Conservation (phyloP, 202 grass and related monocot species). For the Cymbopogon flexuosus region DNA sequence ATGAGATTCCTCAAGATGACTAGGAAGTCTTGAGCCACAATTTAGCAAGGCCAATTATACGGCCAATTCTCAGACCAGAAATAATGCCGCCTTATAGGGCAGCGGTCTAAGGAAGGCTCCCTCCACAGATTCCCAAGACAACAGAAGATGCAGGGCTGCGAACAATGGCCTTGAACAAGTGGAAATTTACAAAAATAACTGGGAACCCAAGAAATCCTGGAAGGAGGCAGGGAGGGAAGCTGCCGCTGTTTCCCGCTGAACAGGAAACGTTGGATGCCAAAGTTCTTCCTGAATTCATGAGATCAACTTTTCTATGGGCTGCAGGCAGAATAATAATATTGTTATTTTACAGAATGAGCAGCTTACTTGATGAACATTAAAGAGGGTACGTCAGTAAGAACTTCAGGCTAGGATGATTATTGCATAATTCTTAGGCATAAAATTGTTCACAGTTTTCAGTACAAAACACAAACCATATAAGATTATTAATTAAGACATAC, state of each 20-base stretch:
- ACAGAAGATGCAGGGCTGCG: conserved; percentile 82
- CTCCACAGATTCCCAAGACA: conserved; percentile 46
- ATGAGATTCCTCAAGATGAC: conserved; percentile 20
- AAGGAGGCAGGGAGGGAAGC: conserved; percentile 61
- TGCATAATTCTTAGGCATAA: neutral
- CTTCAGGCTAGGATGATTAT: neutral
- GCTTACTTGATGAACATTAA: conserved; percentile 1
- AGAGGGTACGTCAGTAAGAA: neutral
- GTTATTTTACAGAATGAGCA: conserved; percentile 17
- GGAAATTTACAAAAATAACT: conserved; percentile 72
- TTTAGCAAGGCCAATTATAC: conserved; percentile 25
- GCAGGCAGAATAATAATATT: conserved; percentile 16
- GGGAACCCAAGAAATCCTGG: conserved; percentile 67
- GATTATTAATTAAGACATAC: neutral
- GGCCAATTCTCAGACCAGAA: conserved; percentile 28
- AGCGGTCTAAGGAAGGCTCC: conserved; percentile 43
- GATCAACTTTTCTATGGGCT: conserved; percentile 80
- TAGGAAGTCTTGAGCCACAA: neutral
- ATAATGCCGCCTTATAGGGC: neutral
- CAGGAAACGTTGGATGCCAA: conserved; percentile 89
- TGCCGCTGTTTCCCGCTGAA: conserved; percentile 83
- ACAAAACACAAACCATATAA: neutral
- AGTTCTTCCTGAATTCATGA: conserved; percentile 90
- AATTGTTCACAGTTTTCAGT: too few relatives aligned
- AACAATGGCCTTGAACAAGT: conserved; percentile 92